Conservation (phyloP, 139 green algal genomes). For the Gonium pectorale region DNA sequence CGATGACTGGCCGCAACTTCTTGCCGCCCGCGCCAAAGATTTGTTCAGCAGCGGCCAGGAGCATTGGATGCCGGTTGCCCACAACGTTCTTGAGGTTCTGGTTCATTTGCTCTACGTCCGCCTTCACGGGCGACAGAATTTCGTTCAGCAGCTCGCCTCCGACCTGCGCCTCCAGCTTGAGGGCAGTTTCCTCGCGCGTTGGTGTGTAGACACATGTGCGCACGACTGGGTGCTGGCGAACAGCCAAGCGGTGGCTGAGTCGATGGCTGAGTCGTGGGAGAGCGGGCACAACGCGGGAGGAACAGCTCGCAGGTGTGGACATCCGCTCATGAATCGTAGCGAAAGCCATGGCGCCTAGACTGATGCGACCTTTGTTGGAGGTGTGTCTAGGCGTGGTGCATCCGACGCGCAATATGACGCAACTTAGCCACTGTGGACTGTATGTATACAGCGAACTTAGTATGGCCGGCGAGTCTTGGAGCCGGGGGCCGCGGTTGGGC, state of each 20-base stretch:
- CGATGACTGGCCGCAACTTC: slow-evolving; percentile 90
- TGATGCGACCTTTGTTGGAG: no score
- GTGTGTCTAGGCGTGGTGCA: no score
- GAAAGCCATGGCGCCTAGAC: no score
- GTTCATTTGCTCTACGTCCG: slow-evolving; percentile 89
- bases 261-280: background rate
- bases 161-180: slow-evolving; percentile 16
- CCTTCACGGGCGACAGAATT: slow-evolving; percentile 75
- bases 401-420: no score
- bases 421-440: no score
- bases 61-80: slow-evolving; percentile 91
- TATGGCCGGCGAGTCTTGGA: no score
- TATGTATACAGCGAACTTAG: no score
- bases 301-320: slow-evolving; percentile 26
- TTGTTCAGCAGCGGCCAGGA: slow-evolving; percentile 96
- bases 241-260: background rate
- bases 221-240: background rate
- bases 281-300: background rate
- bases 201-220: slow-evolving; percentile 28
- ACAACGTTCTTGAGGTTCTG: slow-evolving; percentile 91
- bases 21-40: slow-evolving; percentile 98
- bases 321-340: slow-evolving; percentile 33
- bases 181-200: slow-evolving; percentile 12
- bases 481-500: no score
- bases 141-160: slow-evolving; percentile 54